A percentile compares a stretch with the other conserved stretches of the same genome.
Conservation (phyloP, 345 rosid species). For the Eucalyptus camaldulensis region DNA sequence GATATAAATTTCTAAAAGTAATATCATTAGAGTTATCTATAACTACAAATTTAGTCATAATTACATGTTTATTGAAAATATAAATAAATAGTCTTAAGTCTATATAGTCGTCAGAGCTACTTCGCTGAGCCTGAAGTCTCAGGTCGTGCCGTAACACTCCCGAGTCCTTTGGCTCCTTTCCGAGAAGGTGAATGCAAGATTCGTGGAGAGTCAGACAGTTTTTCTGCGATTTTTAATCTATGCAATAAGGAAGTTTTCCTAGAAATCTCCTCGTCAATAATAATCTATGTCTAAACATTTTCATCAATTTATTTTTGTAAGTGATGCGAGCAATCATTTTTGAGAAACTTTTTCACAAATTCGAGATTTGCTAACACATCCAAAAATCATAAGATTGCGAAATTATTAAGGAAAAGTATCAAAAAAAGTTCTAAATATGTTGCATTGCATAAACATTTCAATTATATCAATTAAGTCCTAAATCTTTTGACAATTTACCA, state of each 20-base stretch:
- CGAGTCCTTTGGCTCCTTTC: background rate
- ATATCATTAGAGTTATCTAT: too few relatives aligned
- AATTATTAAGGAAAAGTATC: too few relatives aligned
- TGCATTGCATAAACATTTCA: background rate
- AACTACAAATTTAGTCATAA: too few relatives aligned
- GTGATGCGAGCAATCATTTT: rapidly evolving
- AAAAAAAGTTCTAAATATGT: too few relatives aligned
- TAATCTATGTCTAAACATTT: too few relatives aligned
- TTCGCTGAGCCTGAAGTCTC: background rate
- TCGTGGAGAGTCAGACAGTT: background rate
- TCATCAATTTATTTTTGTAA: too few relatives aligned
- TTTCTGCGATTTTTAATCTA: background rate
- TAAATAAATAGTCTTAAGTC: background rate
- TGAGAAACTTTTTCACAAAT: background rate
- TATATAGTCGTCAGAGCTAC: background rate
- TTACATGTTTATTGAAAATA: background rate
- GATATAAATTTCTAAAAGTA: too few relatives aligned
- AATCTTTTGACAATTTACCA: too few relatives aligned
- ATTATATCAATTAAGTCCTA: background rate
- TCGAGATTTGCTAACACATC: background rate
- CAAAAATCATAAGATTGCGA: background rate
- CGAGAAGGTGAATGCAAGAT: background rate
- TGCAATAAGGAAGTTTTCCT: background rate
- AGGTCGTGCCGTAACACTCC: background rate
- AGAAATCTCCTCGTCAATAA: too few relatives aligned